Percentiles rank a stretch among this genome's conserved stretches.
Evolutionary conservation across 257 asterid species (phyloP).

Genomic region (Solanum corneliomulleri): DNA sequence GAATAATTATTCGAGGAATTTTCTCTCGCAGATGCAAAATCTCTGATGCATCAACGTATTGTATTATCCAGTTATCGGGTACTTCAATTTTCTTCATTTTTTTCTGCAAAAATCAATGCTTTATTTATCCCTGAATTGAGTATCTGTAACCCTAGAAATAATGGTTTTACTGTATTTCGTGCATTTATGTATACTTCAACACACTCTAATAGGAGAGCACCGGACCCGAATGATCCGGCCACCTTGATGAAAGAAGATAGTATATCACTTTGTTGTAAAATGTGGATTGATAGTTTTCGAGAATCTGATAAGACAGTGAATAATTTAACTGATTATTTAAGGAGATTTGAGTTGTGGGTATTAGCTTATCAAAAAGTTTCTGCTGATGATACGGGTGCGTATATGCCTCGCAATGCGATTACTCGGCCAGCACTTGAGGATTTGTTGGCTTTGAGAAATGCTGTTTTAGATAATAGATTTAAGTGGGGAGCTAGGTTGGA

Average conservation of each 20-base stretch:
- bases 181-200: constrained; percentile 34
- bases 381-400: constrained; percentile 80
- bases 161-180: constrained; percentile 23
- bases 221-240: constrained; percentile 85
- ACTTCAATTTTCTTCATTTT: constrained; percentile 22
- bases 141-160: constrained; percentile 1
- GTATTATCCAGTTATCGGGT: constrained; percentile 25
- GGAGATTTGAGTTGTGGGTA: constrained; percentile 94
- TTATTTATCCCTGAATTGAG: constrained; percentile 18
- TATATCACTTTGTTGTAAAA: constrained; percentile 57
- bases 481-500: constrained; percentile 96
- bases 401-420: constrained; percentile 67
- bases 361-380: constrained; percentile 88
- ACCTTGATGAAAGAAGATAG: constrained; percentile 90
- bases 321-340: constrained; percentile 58
- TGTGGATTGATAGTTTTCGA: constrained; percentile 82
- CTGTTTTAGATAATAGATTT: constrained; percentile 69
- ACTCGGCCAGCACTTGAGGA: constrained; percentile 76
- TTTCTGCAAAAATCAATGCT: constrained; percentile 6
- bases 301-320: constrained; percentile 53
- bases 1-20: neutral
- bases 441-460: constrained; percentile 70
- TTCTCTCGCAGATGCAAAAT: neutral
- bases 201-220: constrained; percentile 32
- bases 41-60: constrained; percentile 43